phyloP scores from a whole-genome alignment of 2,329 filamentous ascomycete genomes.

The Pseudogymnoascus sp. region DNA sequence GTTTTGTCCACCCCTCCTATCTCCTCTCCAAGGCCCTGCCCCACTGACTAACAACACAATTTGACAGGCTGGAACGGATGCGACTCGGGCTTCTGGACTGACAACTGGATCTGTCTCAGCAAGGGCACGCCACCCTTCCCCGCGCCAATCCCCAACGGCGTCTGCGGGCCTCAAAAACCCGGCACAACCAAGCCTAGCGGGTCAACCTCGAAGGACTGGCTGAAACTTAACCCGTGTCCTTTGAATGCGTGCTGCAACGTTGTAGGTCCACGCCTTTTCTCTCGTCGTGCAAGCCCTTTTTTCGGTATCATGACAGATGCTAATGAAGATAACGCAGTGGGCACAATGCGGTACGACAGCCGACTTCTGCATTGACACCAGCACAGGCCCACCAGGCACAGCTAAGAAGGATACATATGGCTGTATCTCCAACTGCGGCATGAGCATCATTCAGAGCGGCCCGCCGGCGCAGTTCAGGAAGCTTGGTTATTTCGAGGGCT shows the following conservation, averaged over 20 bases:
- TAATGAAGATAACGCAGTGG: conserved; percentile 20
- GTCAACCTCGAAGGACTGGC: neutral
- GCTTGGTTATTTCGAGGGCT: conserved; percentile 33
- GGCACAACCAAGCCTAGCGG: neutral
- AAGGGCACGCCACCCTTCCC: neutral
- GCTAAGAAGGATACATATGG: conserved; percentile 27
- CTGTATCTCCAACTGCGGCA: conserved; percentile 38
- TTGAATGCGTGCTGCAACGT: neutral
- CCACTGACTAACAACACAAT: neutral
- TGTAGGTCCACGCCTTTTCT: neutral
- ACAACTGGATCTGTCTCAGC: neutral
- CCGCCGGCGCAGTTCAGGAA: conserved; percentile 14
- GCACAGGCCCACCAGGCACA: conserved; percentile 29
- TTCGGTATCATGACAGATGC: neutral
- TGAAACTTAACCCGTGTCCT: neutral
- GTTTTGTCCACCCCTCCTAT: neutral
- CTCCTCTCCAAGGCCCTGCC: neutral
- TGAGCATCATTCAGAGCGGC: conserved; percentile 27
- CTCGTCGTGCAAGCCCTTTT: too few relatives aligned
- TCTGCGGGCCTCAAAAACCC: neutral
- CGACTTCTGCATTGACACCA: conserved; percentile 29
- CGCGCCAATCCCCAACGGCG: neutral
- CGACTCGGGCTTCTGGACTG: neutral
- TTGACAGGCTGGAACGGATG: conserved; percentile 3
- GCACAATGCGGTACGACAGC: conserved; percentile 34